phyloP scores from a whole-genome alignment of 2,329 filamentous ascomycete genomes.

The Bimuria novae-zelandiae region DNA sequence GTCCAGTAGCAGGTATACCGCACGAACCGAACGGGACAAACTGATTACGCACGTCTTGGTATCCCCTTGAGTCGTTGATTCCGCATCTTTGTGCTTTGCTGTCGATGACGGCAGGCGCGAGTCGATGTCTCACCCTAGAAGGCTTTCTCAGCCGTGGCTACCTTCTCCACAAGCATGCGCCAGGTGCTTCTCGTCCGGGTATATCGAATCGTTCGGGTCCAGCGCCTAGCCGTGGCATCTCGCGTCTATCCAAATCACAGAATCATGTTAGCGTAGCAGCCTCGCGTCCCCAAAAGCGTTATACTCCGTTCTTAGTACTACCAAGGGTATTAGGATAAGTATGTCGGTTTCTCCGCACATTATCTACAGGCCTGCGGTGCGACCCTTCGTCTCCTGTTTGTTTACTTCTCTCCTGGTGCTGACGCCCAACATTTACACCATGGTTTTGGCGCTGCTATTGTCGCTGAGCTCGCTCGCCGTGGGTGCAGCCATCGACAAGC shows the following conservation, averaged over 20 bases:
- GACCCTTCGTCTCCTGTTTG: slow-evolving; percentile 12
- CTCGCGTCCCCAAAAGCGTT: slow-evolving; percentile 11
- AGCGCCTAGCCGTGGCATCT: slow-evolving; percentile 4
- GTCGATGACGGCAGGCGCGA: not conserved
- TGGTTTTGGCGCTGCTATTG: slow-evolving; percentile 28
- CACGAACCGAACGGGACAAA: not conserved
- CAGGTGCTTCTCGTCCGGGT: not conserved
- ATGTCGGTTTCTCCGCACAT: slow-evolving; percentile 6
- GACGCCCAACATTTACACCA: slow-evolving; percentile 16
- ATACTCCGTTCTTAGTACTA: slow-evolving; percentile 12
- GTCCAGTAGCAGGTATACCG: not conserved
- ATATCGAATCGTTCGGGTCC: not conserved
- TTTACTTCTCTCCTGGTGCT: slow-evolving; percentile 8
- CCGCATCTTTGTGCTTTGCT: not conserved
- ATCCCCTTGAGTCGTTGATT: too few relatives aligned
- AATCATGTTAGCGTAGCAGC: slow-evolving; percentile 6
- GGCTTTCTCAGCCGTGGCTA: not conserved
- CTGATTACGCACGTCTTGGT: too few relatives aligned
- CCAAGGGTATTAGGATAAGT: slow-evolving; percentile 12
- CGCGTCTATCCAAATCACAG: slow-evolving; percentile 5
- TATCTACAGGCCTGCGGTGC: slow-evolving; percentile 4
- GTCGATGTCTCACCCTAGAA: not conserved
- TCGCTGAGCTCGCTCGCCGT: slow-evolving; percentile 25
- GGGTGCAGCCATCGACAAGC: slow-evolving; percentile 35
- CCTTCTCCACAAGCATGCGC: not conserved